These are phyloP conservation scores for Triangularia setosa DNA, from an alignment of 2,329 filamentous ascomycete species.

Conservation along the genomic window DNA sequence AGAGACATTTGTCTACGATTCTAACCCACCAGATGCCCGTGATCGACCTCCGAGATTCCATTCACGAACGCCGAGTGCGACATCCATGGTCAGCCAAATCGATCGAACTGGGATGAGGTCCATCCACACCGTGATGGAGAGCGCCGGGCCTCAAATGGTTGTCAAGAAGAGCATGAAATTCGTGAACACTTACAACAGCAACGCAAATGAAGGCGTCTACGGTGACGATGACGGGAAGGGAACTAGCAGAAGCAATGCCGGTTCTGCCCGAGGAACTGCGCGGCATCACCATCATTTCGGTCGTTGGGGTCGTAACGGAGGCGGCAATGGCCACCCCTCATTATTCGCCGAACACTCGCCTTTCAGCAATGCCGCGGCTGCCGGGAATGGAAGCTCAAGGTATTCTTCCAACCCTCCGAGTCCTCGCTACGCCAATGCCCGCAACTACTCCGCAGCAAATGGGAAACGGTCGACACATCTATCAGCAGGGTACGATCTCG, in stretches of 20 bases:
- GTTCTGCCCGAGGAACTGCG: slow-evolving; percentile 61
- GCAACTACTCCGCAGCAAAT: slow-evolving; percentile 33
- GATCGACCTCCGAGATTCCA: slow-evolving; percentile 74
- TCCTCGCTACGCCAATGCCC: slow-evolving; percentile 48
- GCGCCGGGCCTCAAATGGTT: slow-evolving; percentile 46
- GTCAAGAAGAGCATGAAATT: slow-evolving; percentile 97
- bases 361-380: slow-evolving; percentile 56
- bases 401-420: slow-evolving; percentile 67
- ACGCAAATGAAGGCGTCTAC: slow-evolving; percentile 46
- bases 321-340: slow-evolving; percentile 63
- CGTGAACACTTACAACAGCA: slow-evolving; percentile 70
- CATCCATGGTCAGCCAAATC: slow-evolving; percentile 71
- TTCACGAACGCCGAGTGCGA: slow-evolving; percentile 90
- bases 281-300: slow-evolving; percentile 72
- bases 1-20: slow-evolving; percentile 98
- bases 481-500: slow-evolving; percentile 69
- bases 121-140: slow-evolving; percentile 66
- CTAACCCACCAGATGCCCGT: slow-evolving; percentile 73
- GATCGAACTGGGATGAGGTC: slow-evolving; percentile 58
- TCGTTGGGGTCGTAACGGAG: slow-evolving; percentile 67
- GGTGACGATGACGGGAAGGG: slow-evolving; percentile 66
- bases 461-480: slow-evolving; percentile 56
- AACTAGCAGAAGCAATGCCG: slow-evolving; percentile 56
- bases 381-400: slow-evolving; percentile 48
- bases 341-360: slow-evolving; percentile 75